phyloP scores from a whole-genome alignment of 306 rosid genomes.

The Quercus berberidifolia region DNA sequence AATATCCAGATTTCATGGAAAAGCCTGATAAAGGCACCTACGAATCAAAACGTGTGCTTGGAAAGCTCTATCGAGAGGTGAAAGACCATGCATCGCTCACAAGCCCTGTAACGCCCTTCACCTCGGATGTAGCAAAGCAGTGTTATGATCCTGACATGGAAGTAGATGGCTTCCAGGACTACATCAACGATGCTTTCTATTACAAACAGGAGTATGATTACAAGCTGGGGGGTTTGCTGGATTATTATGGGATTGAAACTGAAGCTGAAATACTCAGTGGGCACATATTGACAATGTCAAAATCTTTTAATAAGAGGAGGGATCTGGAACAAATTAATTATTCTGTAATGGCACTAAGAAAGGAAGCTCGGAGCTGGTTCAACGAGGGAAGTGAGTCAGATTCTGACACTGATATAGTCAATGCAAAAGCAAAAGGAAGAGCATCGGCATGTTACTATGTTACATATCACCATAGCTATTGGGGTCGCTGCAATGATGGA shows the following conservation, averaged over 20 bases:
- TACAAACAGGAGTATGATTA: constrained; percentile 60
- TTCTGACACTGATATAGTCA: not conserved
- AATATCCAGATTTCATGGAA: constrained; percentile 45
- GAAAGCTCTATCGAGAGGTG: constrained; percentile 38
- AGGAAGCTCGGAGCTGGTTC: constrained; percentile 38
- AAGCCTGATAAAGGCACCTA: constrained; percentile 23
- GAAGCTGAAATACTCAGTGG: constrained; percentile 80
- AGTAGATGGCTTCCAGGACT: constrained; percentile 54
- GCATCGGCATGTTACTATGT: constrained; percentile 54
- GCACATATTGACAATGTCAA: constrained; percentile 46
- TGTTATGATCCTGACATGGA: constrained; percentile 47
- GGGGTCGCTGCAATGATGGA: constrained; percentile 32
- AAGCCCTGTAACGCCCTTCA: constrained; percentile 18
- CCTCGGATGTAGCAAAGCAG: constrained; percentile 21
- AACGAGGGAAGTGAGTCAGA: not conserved
- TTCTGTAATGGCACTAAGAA: constrained; percentile 52
- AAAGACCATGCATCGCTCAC: constrained; percentile 9
- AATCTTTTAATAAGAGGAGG: constrained; percentile 42
- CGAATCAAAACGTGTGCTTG: constrained; percentile 28
- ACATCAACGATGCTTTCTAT: constrained; percentile 57
- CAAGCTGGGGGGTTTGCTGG: constrained; percentile 61
- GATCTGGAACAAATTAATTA: constrained; percentile 46
- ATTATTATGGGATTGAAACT: constrained; percentile 65
- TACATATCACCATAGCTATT: constrained; percentile 33
- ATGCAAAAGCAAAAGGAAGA: constrained; percentile 30